Conservation (phyloP, 371 early-diverging fungal species). For the Umbelopsis sp. region DNA sequence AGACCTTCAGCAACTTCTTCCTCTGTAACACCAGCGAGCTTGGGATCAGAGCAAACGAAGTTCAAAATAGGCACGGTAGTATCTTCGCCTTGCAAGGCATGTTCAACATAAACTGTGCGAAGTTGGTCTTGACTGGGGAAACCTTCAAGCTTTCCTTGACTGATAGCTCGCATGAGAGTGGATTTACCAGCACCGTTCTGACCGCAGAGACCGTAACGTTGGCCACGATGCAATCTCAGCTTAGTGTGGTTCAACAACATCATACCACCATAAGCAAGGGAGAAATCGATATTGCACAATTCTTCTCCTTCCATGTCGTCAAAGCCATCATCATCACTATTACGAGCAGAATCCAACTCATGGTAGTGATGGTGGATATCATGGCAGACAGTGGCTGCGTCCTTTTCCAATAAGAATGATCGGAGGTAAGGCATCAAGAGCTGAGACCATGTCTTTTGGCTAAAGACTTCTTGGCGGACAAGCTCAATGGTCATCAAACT, state of each 20-base stretch:
- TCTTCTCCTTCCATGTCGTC: slow-evolving; percentile 68
- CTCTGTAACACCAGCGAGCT: slow-evolving; percentile 50
- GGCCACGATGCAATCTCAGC: slow-evolving; percentile 77
- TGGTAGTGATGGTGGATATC: slow-evolving; percentile 41
- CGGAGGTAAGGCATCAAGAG: slow-evolving; percentile 40
- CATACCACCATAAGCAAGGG: slow-evolving; percentile 84
- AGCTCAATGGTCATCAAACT: slow-evolving; percentile 54
- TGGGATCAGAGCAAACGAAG: slow-evolving; percentile 56
- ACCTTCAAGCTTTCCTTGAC: slow-evolving; percentile 72
- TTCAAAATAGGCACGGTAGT: slow-evolving; percentile 67
- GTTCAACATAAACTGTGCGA: slow-evolving; percentile 74
- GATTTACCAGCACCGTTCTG: slow-evolving; percentile 94
- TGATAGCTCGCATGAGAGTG: slow-evolving; percentile 85
- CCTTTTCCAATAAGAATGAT: slow-evolving; percentile 49
- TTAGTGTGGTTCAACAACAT: slow-evolving; percentile 79
- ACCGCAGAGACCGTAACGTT: slow-evolving; percentile 84
- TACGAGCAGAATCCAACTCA: slow-evolving; percentile 49
- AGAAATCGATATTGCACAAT: slow-evolving; percentile 76
- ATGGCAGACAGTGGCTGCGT: slow-evolving; percentile 41
- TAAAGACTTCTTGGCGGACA: slow-evolving; percentile 57
- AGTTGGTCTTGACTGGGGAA: slow-evolving; percentile 76
- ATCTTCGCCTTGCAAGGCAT: slow-evolving; percentile 74
- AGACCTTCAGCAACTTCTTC: slow-evolving; percentile 62
- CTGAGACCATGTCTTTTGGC: slow-evolving; percentile 53
- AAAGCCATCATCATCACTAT: slow-evolving; percentile 45